Conservation (phyloP, 352 stramenopile species). For the Peronosclerospora sorghi region DNA sequence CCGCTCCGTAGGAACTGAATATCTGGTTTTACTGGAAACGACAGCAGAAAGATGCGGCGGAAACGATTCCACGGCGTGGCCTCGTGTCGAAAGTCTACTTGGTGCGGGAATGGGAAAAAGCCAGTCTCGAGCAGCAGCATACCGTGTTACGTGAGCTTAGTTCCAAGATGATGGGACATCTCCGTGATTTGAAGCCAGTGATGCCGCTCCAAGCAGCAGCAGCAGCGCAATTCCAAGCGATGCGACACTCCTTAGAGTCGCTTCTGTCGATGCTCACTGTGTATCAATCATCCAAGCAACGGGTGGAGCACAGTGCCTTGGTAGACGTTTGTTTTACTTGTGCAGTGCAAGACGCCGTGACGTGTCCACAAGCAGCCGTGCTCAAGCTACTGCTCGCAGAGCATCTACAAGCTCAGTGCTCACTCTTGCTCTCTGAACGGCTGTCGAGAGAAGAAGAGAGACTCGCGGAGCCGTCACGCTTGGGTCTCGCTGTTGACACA, state of each 20-base stretch:
- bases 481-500: too few species aligned
- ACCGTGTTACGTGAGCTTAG: conserved; percentile 12
- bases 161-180: conserved; percentile 10
- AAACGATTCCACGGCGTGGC: conserved; percentile 33
- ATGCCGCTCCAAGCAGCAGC: background rate
- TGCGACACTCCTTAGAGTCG: conserved; percentile 14
- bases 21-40: conserved; percentile 53
- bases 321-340: conserved; percentile 36
- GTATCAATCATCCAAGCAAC: conserved; percentile 5
- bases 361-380: conserved; percentile 36
- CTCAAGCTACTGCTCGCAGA: conserved; percentile 63
- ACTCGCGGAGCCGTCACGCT: background rate
- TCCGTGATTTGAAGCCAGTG: conserved; percentile 10
- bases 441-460: conserved; percentile 31
- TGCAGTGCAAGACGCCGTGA: conserved; percentile 26
- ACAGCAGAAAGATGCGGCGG: conserved; percentile 14
- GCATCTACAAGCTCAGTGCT: conserved; percentile 61
- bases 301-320: background rate
- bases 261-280: conserved; percentile 12
- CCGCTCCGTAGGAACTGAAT: conserved; percentile 40
- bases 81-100: conserved; percentile 42
- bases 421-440: conserved; percentile 46
- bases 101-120: conserved; percentile 33
- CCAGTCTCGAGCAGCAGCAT: conserved; percentile 8
- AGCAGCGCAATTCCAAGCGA: conserved; percentile 4